These are phyloP conservation scores for Helianthus tuberosus DNA, from an alignment of 129 eudicot species.

Conservation along the genomic window DNA sequence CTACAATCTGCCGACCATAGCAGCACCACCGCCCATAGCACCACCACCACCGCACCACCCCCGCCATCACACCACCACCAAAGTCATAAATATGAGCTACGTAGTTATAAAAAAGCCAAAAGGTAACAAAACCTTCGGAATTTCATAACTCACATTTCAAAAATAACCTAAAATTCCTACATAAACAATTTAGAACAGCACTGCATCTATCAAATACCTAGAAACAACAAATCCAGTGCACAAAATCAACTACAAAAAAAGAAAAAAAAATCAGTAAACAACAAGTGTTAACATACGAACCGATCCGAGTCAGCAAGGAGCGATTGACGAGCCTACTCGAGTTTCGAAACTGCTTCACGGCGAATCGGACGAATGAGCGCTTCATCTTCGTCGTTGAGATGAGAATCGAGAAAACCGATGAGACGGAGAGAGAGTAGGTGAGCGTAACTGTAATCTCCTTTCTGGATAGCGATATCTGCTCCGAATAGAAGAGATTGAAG, in stretches of 20 bases:
- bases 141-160: too few relatives aligned
- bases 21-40: too few relatives aligned
- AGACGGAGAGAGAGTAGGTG: conserved; percentile 73
- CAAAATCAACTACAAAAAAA: neutral
- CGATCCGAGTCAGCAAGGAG: conserved; percentile 75
- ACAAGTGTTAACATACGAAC: conserved; percentile 27
- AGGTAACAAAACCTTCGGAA: too few relatives aligned
- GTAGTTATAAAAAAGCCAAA: too few relatives aligned
- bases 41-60: too few relatives aligned
- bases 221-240: too few relatives aligned
- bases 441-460: conserved; percentile 65
- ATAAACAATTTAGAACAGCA: too few relatives aligned
- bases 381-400: conserved; percentile 47
- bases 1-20: too few relatives aligned
- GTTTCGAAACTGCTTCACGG: conserved; percentile 65
- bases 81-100: too few relatives aligned
- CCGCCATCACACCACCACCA: too few relatives aligned
- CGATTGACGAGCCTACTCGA: conserved; percentile 57
- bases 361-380: conserved; percentile 80
- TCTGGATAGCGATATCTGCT: conserved; percentile 68
- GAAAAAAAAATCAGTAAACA: neutral
- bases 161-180: too few relatives aligned
- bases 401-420: conserved; percentile 92
- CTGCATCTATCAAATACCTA: too few relatives aligned
- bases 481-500: conserved; percentile 89